These are phyloP conservation scores for Chaetomium olivaceum DNA, from an alignment of 2,329 filamentous ascomycete genomes.

Conservation along the genomic window DNA sequence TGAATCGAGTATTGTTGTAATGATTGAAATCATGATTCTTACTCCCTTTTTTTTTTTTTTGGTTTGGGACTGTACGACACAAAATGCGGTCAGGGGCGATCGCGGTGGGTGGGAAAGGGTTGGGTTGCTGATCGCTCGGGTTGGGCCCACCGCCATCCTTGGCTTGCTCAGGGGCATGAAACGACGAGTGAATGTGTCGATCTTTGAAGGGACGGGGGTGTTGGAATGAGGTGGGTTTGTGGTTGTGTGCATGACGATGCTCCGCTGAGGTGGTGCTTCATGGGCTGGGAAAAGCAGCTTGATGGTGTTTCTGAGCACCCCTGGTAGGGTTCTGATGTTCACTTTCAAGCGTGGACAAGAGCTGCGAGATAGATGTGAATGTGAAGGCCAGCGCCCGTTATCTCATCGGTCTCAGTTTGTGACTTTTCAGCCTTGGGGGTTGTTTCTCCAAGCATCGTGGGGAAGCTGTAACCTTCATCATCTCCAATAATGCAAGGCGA, in stretches of 20 bases:
- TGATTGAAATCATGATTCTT: not conserved
- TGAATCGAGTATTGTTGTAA: slow-evolving; percentile 26
- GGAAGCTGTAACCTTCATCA: too few species aligned
- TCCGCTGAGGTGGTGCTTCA: not conserved
- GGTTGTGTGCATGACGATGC: not conserved
- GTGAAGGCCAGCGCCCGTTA: not conserved
- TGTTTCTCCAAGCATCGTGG: too few species aligned
- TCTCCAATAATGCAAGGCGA: not conserved
- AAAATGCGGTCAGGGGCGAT: not conserved
- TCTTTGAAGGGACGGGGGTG: not conserved
- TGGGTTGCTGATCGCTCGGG: not conserved
- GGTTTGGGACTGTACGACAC: not conserved
- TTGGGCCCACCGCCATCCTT: not conserved
- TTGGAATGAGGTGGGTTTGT: not conserved
- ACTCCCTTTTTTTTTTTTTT: not conserved
- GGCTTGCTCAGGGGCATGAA: slow-evolving; percentile 6
- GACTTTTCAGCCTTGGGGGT: too few species aligned
- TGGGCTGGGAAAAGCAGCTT: not conserved
- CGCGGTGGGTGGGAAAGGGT: not conserved
- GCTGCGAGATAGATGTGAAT: not conserved
- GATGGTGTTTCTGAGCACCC: not conserved
- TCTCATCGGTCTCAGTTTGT: not conserved
- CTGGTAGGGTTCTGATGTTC: too few species aligned
- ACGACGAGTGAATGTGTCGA: not conserved
- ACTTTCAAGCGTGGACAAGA: not conserved